A percentile compares a stretch with the other conserved stretches of the same genome.
These are phyloP conservation scores for Penicillium sp. DNA, from an alignment of 2,329 filamentous ascomycete genomes.

Conservation along the genomic window DNA sequence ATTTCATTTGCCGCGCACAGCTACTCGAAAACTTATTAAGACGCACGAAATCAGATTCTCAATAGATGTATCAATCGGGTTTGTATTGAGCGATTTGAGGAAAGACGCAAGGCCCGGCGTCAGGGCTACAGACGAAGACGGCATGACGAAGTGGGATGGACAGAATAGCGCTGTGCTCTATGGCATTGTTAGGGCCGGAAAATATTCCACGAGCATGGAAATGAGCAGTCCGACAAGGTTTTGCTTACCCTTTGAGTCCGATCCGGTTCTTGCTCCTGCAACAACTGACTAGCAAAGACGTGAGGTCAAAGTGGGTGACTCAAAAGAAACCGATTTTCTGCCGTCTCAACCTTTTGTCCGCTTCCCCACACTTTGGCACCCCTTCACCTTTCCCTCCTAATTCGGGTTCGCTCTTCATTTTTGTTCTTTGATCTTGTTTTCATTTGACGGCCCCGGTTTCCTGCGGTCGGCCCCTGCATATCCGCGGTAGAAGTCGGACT, in stretches of 20 bases:
- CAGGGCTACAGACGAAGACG: constrained; percentile 54
- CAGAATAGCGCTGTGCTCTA: constrained; percentile 1
- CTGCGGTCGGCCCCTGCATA: not conserved
- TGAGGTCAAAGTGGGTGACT: constrained; percentile 16
- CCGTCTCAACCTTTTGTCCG: constrained; percentile 24
- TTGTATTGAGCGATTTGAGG: constrained; percentile 73
- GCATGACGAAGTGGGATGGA: constrained; percentile 49
- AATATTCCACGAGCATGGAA: not conserved
- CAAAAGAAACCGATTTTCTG: constrained; percentile 27
- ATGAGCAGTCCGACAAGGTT: not conserved
- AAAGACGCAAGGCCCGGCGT: constrained; percentile 76
- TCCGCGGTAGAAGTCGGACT: constrained; percentile 9
- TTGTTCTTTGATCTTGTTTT: constrained; percentile 7
- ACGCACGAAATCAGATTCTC: constrained; percentile 79
- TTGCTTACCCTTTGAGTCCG: not conserved
- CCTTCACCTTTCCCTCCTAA: constrained; percentile 10
- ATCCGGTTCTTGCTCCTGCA: not conserved
- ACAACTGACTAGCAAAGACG: not conserved
- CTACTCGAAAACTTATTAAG: constrained; percentile 9
- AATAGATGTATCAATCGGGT: constrained; percentile 74
- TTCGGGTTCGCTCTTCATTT: not conserved
- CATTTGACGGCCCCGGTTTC: not conserved
- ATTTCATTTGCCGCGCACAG: not conserved
- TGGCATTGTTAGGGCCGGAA: not conserved
- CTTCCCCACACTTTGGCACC: constrained; percentile 27